A percentile compares a stretch with the other conserved stretches of the same genome.
Evolutionary conservation across 2,329 filamentous ascomycete species (phyloP).

Genomic region (Fonsecaea multimorphosa): DNA sequence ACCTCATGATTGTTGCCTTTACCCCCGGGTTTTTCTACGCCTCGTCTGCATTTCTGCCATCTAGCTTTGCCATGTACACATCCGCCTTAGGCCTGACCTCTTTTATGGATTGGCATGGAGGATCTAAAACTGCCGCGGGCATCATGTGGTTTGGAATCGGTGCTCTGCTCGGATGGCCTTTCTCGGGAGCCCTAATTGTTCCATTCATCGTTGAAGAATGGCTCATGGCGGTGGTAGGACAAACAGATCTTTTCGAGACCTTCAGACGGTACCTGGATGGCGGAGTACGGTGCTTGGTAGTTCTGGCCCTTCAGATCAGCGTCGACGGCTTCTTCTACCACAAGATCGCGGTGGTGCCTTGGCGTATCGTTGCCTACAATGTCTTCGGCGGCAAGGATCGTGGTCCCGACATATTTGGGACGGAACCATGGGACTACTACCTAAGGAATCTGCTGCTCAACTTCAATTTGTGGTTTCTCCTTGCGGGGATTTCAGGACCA

Average conservation of each 20-base stretch:
- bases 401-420: conserved; percentile 91
- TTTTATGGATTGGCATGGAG: conserved; percentile 88
- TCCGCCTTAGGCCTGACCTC: conserved; percentile 83
- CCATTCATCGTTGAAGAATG: conserved; percentile 83
- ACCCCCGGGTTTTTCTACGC: conserved; percentile 95
- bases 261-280: conserved; percentile 71
- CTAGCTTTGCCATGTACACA: conserved; percentile 96
- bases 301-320: conserved; percentile 71
- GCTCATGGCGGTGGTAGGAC: conserved; percentile 56
- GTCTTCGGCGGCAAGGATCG: conserved; percentile 78
- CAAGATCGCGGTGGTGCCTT: conserved; percentile 75
- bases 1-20: conserved; percentile 75
- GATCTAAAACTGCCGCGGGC: conserved; percentile 77
- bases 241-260: conserved; percentile 65
- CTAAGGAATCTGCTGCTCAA: conserved; percentile 88
- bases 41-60: conserved; percentile 83
- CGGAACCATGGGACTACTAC: conserved; percentile 97
- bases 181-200: conserved; percentile 78
- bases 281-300: conserved; percentile 65
- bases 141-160: conserved; percentile 91
- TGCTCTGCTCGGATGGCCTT: conserved; percentile 90
- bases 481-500: conserved; percentile 76
- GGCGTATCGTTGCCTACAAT: conserved; percentile 96
- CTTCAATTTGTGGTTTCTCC: conserved; percentile 91
- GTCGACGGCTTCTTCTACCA: conserved; percentile 87